Evolutionary conservation across 768 basidiomycete species (phyloP), one percentile per base, ranked within the genome.

Genomic region (Daedaleopsis sinensis): DNA sequence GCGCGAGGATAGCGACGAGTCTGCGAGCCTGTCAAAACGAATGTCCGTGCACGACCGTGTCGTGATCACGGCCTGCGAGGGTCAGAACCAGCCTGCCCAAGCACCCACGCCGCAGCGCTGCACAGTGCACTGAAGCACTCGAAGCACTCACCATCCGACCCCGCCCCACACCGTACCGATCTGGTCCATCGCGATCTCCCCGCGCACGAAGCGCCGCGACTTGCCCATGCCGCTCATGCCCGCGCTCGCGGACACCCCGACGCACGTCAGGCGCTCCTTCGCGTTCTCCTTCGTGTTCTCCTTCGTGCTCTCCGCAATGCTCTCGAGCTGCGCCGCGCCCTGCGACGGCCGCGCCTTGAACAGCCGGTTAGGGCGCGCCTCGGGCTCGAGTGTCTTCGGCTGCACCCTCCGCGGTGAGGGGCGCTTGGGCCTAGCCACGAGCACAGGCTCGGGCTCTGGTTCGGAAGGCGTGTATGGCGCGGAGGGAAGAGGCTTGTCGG

Each of bases 181-280:
- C 55, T 64, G 66, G 50, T 62, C 66, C n/a, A 63, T 32, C 16
- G 44, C 18, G 16, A 66, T n/a, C 19, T 53, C 36, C n/a, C 65
- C 65, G 43, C 61, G 19, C n/a, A 66, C 57, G 57, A 63, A 66
- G 16, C 65, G 59, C 18, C 65, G 55, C 18, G 61, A 61, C 54
- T 52, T 55, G 24, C 65, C 66, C 47, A 51, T 44, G 46, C 63
- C 66, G n/a, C 42, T 32, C 48, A 57, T 50, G 5, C 60, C 60
- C 15, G 63, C 57, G 36, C 63, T 64, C 39, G 61, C 66, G n/a
- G 63, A 49, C 3, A 67, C 63, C 0, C 66, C 66, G 9, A 67
- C 49, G 38, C 53, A 61, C 13, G 55, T 52, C 9, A 60, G n/a
- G 18, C 39, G 19, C 21, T 32, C 23, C 47, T 36, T 55, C 11